Base-by-base conservation (phyloP, 176 grass and related monocot species). In the Cenchrus fungigraminus region DNA sequence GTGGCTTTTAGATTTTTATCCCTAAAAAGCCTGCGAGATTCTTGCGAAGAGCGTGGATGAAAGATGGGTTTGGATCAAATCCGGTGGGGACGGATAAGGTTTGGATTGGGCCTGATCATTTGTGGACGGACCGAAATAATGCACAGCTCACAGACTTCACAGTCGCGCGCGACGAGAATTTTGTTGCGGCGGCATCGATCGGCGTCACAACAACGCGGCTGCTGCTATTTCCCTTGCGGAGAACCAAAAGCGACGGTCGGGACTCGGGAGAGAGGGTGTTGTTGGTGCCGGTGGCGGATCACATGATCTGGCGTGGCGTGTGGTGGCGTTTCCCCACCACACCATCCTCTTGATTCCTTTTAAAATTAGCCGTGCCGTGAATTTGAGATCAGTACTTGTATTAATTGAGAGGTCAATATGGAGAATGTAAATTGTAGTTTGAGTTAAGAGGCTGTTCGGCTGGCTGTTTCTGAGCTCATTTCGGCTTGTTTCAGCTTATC, bases 31-130 rank as follows among this genome's bases (percentile, higher is more conserved):
- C 60, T 13, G 62, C 63, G 68, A 70, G 42, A 70, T 46, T n/a
- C 42, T n/a, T 11, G 67, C 68, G 5, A 47, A 12, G 10, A 10
- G 49, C 0, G 10, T 25, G 68, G 20, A 8, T 8, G 44, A 45
- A 70, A 12, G 20, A 22, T 49, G 44, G 68, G 44, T 43, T 10
- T 6, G 37, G 62, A 82, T 73, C 28, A 90, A 67, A 90, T 73
- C 49, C 47, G 44, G 59, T 37, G 19, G 40, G 73, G n/a, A 6
- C 69, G 69, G 78, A 86, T 83, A 82, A 80, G 79, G 65, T 78
- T 81, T 81, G 12, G 77, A 58, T 68, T 84, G 78, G 60, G 77
- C 77, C 42, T 76, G 25, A 8, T 6, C 12, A 19, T 52, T 8
- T 37, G 28, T 22, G 6, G 72, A 78, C 73, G 73, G 73, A 72